Conservation (phyloP, 768 basidiomycete genomes). For the Suillus alpinus region DNA sequence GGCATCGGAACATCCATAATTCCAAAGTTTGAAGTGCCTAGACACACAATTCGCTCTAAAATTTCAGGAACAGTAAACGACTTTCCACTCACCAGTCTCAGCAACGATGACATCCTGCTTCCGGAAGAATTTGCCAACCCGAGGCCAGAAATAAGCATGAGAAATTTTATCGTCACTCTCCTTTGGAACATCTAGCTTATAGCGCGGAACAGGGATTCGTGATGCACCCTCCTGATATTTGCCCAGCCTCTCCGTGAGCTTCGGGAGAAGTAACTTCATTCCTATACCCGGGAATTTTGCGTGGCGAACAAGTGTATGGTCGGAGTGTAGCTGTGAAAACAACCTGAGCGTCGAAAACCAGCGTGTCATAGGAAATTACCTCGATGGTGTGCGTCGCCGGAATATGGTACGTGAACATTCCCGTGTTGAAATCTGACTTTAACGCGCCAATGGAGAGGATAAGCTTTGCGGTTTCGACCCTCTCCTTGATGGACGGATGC, state of each 20-base stretch:
- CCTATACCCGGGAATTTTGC: conserved; percentile 64
- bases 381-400: conserved; percentile 59
- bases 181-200: conserved; percentile 41
- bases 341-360: not conserved
- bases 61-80: not conserved
- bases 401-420: conserved; percentile 78
- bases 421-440: conserved; percentile 84
- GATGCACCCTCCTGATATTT: conserved; percentile 38
- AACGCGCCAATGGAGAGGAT: conserved; percentile 71
- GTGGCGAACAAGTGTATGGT: conserved; percentile 63
- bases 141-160: conserved; percentile 85
- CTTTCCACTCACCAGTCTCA: conserved; percentile 64
- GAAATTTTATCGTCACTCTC: conserved; percentile 56
- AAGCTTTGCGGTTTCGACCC: conserved; percentile 72
- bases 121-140: conserved; percentile 67
- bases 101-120: conserved; percentile 75
- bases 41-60: not conserved
- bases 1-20: conserved; percentile 81
- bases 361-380: conserved; percentile 33
- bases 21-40: conserved; percentile 81
- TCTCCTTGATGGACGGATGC: conserved; percentile 62
- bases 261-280: conserved; percentile 76
- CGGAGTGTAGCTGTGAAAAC: conserved; percentile 64
- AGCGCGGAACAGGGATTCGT: conserved; percentile 45
- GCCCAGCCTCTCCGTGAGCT: conserved; percentile 55